Evolutionary conservation across 2,329 filamentous ascomycete genomes (phyloP), one percentile per base, ranked within the genome.

Genomic region (Orbilia blumenaviensis): DNA sequence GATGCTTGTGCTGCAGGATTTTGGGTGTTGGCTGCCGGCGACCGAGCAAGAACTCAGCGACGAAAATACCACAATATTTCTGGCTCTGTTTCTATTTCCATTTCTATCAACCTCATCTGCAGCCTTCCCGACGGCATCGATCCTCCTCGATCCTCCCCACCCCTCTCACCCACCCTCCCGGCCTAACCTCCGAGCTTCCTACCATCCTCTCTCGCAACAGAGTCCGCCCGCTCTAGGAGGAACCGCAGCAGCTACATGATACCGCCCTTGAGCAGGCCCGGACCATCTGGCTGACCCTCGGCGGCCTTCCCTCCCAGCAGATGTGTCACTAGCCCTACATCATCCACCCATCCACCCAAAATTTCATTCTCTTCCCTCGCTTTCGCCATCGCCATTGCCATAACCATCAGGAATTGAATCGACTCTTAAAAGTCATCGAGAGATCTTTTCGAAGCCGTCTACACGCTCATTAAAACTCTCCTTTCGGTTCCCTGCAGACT

Each of bases 221-320:
- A 8, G 25, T 50, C 21, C 34, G 8, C 27, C 46, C 63, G 18
- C 52, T 32, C 25, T 21, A 38, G 21, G 23, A 48, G 42, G 23
- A 18, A 18, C 21, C n/a, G n/a, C n/a, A n/a, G 27, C 16, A 32
- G 25, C 46, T 67, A 48, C 46, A 75, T 75, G 63, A 67, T 48
- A 66, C 21, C 46, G 23, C 63, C 62, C 27, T 58, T 32, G 44
- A 48, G 66, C 62, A 54, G 62, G 29, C 62, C 41, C 27, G 29
- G 69, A 67, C 69, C 69, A 56, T 74, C 69, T 74, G 61, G 62
- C 69, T 61, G 62, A 62, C 48, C 48, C 25, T 25, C 48, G 14
- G 63, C 62, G 16, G 44, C 66, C 38, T 63, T 46, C 21, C 38
- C 58, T 46, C 21, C 18, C 21, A 46, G 36, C 56, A 67, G 69